phyloP scores from a whole-genome alignment of 2,329 filamentous ascomycete species.

The Malbranchea zuffiana region DNA sequence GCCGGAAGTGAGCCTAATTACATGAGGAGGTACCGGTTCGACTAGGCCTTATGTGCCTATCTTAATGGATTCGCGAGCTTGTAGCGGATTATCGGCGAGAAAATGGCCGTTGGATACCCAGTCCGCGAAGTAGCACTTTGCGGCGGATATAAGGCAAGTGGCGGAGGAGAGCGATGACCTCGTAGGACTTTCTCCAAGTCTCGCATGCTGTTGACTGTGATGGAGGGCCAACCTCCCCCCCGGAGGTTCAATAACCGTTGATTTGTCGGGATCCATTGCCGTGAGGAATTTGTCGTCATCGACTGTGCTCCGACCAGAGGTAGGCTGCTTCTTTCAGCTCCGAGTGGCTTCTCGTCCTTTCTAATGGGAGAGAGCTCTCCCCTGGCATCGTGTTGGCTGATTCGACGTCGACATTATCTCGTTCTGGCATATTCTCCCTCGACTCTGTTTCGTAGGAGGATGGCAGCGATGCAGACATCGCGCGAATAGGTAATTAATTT shows the following conservation, averaged over 20 bases:
- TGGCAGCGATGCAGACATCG: slow-evolving; percentile 18
- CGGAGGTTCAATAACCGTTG: slow-evolving; percentile 21
- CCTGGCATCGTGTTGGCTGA: too few relatives aligned
- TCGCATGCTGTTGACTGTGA: slow-evolving; percentile 14
- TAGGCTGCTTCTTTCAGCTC: too few relatives aligned
- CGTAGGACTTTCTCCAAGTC: slow-evolving; percentile 19
- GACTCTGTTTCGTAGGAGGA: too few relatives aligned
- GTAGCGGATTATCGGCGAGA: neutral
- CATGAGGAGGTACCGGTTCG: slow-evolving; percentile 12
- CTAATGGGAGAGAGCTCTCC: too few relatives aligned
- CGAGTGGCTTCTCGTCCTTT: too few relatives aligned
- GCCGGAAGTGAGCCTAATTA: slow-evolving; percentile 5
- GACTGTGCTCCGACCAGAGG: too few relatives aligned
- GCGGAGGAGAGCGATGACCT: slow-evolving; percentile 23
- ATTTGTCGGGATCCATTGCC: slow-evolving; percentile 21
- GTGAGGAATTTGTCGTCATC: slow-evolving; percentile 25
- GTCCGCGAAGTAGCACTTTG: neutral
- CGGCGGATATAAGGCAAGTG: slow-evolving; percentile 22
- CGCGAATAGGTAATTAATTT: slow-evolving; percentile 14
- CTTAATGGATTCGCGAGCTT: neutral
- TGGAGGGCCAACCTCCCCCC: slow-evolving; percentile 24
- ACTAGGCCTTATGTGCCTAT: neutral
- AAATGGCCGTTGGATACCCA: neutral
- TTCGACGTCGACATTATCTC: too few relatives aligned
- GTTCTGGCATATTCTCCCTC: too few relatives aligned